Base-by-base conservation (phyloP, 768 basidiomycete genomes). In the Pisolithus microcarpus region DNA sequence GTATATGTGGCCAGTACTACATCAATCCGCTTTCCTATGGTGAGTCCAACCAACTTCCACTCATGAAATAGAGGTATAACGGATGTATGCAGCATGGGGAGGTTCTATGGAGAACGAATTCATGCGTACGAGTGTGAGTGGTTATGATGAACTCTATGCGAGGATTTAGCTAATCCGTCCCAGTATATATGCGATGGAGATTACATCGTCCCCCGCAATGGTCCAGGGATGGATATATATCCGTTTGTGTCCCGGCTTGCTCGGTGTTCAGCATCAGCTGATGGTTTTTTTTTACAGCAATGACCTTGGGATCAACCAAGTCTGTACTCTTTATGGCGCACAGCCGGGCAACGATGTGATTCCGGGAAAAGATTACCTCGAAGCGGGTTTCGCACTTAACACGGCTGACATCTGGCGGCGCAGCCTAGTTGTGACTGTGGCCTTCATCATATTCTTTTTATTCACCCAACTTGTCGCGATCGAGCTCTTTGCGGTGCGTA, bases 91-190 rank as follows among this genome's bases (percentile, higher is more conserved):
- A 82, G 82, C 80, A 0, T 92, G 87, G 77, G 79, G 85, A 56
- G 82, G 80, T 2, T 71, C 78, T 36, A 86, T 94, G 82, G 82
- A 86, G 66, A 93, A 93, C 64, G 91, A 95, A 64, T 91, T 92
- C 67, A 79, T 74, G 72, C 79, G 80, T 16, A 79, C 82, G 34
- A 65, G 76, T 18, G 85, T 85, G 61, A 57, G 72, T 64, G n/a
- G 21, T 38, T 23, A 51, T 57, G 51, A 28, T 43, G 30, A n/a
- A 30, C 24, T 7, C 48, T 7, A 19, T 37, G 52, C 21, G 1
- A 16, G 38, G 10, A n/a, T 34, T 9, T 23, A 16, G 39, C 38
- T 15, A 23, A 23, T 23, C 4, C 21, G 21, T 23, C 21, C 21
- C 38, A 84, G 77, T 61, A 88, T 42, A 70, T 69, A 9, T 91